These are phyloP conservation scores for Yamadazyma friedrichii DNA, from an alignment of 1,139 yeast species.

Conservation along the genomic window DNA sequence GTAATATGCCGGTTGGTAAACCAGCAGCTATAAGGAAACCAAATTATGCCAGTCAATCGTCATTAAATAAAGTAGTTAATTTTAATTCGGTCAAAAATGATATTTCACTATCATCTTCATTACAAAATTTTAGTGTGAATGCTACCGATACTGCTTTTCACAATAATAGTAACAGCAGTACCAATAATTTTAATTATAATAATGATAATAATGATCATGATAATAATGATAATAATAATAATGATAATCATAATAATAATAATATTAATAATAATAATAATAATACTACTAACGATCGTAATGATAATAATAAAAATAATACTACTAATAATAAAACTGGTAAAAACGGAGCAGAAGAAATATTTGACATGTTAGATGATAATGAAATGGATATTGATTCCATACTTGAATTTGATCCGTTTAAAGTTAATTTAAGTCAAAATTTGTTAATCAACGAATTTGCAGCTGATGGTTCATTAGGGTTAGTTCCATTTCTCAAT, in stretches of 20 bases:
- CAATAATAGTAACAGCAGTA: background rate
- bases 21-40: constrained; percentile 20
- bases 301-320: background rate
- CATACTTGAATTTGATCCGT: constrained; percentile 42
- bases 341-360: background rate
- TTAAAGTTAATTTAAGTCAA: constrained; percentile 34
- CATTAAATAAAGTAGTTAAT: constrained; percentile 1
- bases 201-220: background rate
- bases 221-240: background rate
- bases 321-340: background rate
- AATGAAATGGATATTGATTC: constrained; percentile 24
- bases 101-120: background rate
- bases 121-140: background rate
- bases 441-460: constrained; percentile 49
- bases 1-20: constrained; percentile 23
- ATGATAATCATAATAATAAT: background rate
- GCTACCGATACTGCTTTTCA: too few species aligned
- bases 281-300: background rate
- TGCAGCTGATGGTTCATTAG: constrained; percentile 69
- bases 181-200: background rate
- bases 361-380: constrained; percentile 11
- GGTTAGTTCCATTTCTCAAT: constrained; percentile 57
- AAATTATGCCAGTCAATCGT: background rate
- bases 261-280: background rate
- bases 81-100: background rate